These are phyloP conservation scores for Hymenoscyphus repandus DNA, from an alignment of 2,329 filamentous ascomycete genomes.

Conservation along the genomic window DNA sequence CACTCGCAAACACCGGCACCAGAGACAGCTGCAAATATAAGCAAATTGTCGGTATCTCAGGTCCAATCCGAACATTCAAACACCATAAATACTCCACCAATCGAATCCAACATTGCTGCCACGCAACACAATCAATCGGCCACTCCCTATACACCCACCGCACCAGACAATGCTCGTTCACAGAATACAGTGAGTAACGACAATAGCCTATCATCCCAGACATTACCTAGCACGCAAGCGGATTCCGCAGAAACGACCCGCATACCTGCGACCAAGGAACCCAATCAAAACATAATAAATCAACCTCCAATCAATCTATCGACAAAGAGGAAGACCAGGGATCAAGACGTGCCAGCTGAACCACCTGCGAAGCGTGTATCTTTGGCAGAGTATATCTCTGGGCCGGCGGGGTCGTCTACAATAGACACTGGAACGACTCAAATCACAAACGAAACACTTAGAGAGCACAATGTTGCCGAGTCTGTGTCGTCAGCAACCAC, in stretches of 20 bases:
- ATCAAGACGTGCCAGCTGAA: neutral
- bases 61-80: neutral
- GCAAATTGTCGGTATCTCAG: neutral
- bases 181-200: no score
- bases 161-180: no score
- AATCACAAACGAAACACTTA: no score
- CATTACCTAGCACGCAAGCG: no score
- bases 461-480: no score
- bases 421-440: no score
- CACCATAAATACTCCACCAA: neutral
- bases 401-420: no score
- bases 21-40: neutral
- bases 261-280: neutral
- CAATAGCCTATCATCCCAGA: no score
- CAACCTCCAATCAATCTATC: no score
- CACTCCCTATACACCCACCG: neutral
- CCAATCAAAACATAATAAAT: neutral
- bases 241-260: no score
- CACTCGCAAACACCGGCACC: slow-evolving; percentile 30
- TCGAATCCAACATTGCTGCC: neutral
- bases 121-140: no score
- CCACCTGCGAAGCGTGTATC: neutral
- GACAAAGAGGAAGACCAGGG: neutral
- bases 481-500: no score
- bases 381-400: neutral